A percentile compares a stretch with the other conserved stretches of the same genome.
These are phyloP conservation scores for Aspergillus amoenus DNA, from an alignment of 2,329 filamentous ascomycete genomes.

Conservation along the genomic window DNA sequence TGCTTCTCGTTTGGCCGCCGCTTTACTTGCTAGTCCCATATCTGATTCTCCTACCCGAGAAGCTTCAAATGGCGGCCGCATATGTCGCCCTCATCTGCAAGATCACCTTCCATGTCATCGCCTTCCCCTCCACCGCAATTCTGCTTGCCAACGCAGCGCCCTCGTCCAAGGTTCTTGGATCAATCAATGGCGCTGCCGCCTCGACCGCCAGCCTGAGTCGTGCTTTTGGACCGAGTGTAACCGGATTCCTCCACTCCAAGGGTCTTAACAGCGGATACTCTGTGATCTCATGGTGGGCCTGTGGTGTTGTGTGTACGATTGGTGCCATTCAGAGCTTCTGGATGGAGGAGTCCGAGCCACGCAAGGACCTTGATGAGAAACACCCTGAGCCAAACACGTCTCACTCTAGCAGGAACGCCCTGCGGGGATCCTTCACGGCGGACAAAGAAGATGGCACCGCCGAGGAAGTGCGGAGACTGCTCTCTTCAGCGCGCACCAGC, in stretches of 20 bases:
- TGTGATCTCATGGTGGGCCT: constrained; percentile 91
- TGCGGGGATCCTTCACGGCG: constrained; percentile 23
- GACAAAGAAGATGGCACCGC: constrained; percentile 24
- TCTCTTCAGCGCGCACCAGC: constrained; percentile 36
- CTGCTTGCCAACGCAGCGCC: constrained; percentile 86
- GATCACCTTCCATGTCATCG: constrained; percentile 86
- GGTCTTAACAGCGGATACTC: constrained; percentile 80
- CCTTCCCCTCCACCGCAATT: constrained; percentile 87
- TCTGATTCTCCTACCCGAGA: constrained; percentile 75
- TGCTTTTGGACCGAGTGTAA: constrained; percentile 84
- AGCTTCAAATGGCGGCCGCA: constrained; percentile 70
- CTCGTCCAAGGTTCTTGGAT: constrained; percentile 79
- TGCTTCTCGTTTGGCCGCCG: constrained; percentile 79
- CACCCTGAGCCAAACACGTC: constrained; percentile 27
- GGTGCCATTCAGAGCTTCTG: constrained; percentile 74
- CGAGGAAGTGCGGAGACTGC: constrained; percentile 37
- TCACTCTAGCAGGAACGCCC: constrained; percentile 24
- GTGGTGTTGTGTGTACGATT: constrained; percentile 69
- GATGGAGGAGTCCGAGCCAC: constrained; percentile 64
- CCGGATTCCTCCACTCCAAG: constrained; percentile 77
- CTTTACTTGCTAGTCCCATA: constrained; percentile 89
- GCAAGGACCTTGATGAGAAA: constrained; percentile 43
- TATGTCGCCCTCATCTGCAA: constrained; percentile 83
- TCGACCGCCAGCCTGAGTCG: constrained; percentile 87
- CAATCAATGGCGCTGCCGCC: constrained; percentile 87